These are phyloP conservation scores for Besnoitia besnoiti DNA, from an alignment of 169 alveolate species.

Conservation along the genomic window DNA sequence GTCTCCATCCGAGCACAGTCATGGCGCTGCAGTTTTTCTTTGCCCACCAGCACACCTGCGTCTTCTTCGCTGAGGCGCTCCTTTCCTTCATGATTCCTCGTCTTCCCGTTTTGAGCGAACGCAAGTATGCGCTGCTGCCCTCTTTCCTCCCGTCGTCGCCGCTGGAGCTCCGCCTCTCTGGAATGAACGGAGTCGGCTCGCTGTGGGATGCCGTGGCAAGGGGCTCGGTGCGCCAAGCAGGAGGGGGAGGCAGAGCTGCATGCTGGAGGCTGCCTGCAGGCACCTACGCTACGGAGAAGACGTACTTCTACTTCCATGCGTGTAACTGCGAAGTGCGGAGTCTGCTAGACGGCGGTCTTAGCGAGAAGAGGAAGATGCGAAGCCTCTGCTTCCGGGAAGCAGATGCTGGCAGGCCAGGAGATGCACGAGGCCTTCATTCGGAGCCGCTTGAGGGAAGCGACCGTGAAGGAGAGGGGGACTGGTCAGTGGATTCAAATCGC, in stretches of 20 bases:
- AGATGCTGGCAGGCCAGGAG: not conserved
- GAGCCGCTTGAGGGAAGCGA: not conserved
- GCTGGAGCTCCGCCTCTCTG: slow-evolving; percentile 40
- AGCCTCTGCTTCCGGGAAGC: too few relatives aligned
- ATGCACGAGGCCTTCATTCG: not conserved
- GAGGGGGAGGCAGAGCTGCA: not conserved
- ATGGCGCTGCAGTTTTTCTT: slow-evolving; percentile 60
- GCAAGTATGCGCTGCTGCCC: slow-evolving; percentile 62
- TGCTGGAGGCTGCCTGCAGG: not conserved
- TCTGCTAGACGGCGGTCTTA: too few relatives aligned
- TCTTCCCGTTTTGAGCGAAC: slow-evolving; percentile 49
- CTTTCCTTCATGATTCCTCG: slow-evolving; percentile 38
- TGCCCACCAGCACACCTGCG: slow-evolving; percentile 65
- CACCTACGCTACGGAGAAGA: not conserved
- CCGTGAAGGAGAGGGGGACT: not conserved
- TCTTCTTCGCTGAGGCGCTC: slow-evolving; percentile 61
- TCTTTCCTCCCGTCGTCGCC: slow-evolving; percentile 48
- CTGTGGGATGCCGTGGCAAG: too few relatives aligned
- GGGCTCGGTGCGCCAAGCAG: too few relatives aligned
- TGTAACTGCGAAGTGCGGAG: too few relatives aligned
- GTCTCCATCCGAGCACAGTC: slow-evolving; percentile 40
- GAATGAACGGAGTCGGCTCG: not conserved
- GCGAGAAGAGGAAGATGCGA: too few relatives aligned
- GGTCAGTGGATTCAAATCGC: not conserved
- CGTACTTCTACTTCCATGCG: not conserved